phyloP scores from a whole-genome alignment of 768 basidiomycete genomes.

The Kwoniella newhampshirensis region DNA sequence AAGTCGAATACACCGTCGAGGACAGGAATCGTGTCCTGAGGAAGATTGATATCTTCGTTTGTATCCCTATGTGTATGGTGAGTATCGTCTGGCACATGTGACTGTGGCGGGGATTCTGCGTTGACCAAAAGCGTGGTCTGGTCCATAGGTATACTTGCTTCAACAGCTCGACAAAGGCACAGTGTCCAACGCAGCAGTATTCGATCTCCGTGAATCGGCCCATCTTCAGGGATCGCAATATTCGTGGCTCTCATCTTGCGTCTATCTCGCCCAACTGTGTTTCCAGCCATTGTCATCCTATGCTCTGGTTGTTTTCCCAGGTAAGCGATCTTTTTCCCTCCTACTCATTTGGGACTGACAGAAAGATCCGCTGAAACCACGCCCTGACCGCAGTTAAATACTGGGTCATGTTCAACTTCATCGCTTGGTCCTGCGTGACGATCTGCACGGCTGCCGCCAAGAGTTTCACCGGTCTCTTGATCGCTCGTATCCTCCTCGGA shows the following conservation, averaged over 20 bases:
- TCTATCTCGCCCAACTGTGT: slow-evolving; percentile 38
- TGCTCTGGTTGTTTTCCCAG: slow-evolving; percentile 42
- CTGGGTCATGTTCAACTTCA: slow-evolving; percentile 44
- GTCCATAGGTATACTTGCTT: slow-evolving; percentile 12
- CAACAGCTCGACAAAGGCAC: slow-evolving; percentile 55
- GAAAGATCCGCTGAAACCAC: too few species aligned
- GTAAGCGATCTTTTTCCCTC: not conserved
- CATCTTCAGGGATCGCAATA: slow-evolving; percentile 55
- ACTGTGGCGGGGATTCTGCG: too few species aligned
- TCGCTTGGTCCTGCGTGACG: slow-evolving; percentile 36
- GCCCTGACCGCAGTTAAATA: slow-evolving; percentile 20
- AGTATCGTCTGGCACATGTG: not conserved
- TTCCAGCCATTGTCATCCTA: slow-evolving; percentile 40
- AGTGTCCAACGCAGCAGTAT: slow-evolving; percentile 59
- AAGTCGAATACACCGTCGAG: slow-evolving; percentile 14
- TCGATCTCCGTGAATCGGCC: slow-evolving; percentile 54
- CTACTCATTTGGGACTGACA: too few species aligned
- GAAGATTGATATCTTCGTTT: slow-evolving; percentile 35
- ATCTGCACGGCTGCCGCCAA: slow-evolving; percentile 31
- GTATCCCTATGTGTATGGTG: slow-evolving; percentile 25
- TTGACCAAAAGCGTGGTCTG: not conserved
- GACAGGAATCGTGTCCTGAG: slow-evolving; percentile 33
- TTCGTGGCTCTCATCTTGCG: slow-evolving; percentile 50
- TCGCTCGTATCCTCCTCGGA: slow-evolving; percentile 37
- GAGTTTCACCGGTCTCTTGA: slow-evolving; percentile 35